Base-by-base conservation (phyloP, 352 stramenopile species). In the Peronospora belbahrii region DNA sequence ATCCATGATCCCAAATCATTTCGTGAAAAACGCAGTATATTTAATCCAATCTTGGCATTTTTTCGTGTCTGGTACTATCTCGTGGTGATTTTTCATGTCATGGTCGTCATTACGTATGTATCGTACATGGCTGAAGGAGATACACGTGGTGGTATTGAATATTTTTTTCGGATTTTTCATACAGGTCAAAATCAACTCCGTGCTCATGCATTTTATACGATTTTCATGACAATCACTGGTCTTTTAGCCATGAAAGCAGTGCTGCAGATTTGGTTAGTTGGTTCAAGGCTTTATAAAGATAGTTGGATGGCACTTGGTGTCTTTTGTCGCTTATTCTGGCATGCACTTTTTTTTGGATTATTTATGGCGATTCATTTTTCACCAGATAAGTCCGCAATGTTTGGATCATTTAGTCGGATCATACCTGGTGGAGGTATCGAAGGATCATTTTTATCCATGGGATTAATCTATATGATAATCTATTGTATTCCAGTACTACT, bases 31-130 rank as follows among this genome's bases (percentile, higher is more conserved):
- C 74, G 83, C 27, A 92, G 80, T 38, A 41, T 94, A 34, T 90
- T 91, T 50, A 94, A 90, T 46, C 81, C 81, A 9, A 49, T 89
- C 27, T 59, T 93, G 24, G 81, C 76, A 2, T 93, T 88, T 40
- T 91, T 88, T 50, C 70, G 82, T 8, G 57, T 91, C 36, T 93
- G 74, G 69, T 91, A 84, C 59, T 93, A 90, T 56, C 49, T 90
- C 14, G 48, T 93, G 8, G 65, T 87, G 8, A 59, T 74, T 30
- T 86, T 93, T 34, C 79, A 90, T 57, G 14, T 71, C 1, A 55
- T 88, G 22, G 56, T 88, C 6, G 74, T 76, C 9, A 59, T 92
- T 36, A 57, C 65, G 6, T 92, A 90, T 46, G 65, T 89, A 8
- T 47, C 68, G 19, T 88, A 90, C 56, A 79, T 81, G 52, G 67